A percentile compares a stretch with the other conserved stretches of the same genome.
These are phyloP conservation scores for Penicillium arizonense DNA, from an alignment of 495 filamentous ascomycete species.

Conservation along the genomic window DNA sequence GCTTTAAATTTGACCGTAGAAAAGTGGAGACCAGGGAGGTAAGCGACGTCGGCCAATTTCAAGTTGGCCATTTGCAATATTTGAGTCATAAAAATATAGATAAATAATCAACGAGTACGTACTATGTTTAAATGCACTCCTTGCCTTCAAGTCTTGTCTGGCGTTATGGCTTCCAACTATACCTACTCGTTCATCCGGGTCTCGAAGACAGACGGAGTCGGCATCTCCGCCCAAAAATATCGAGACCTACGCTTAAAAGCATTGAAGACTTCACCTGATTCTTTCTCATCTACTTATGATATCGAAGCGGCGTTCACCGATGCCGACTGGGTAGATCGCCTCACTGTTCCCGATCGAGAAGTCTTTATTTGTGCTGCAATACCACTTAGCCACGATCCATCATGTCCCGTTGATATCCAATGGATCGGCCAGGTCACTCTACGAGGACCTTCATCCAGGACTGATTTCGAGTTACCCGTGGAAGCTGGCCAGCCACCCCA, in stretches of 20 bases:
- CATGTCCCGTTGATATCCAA: constrained; percentile 7
- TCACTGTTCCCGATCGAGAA: constrained; percentile 16
- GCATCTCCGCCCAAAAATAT: constrained; percentile 24
- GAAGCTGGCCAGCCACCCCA: constrained; percentile 18
- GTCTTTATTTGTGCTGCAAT: constrained; percentile 33
- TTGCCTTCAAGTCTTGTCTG: not conserved
- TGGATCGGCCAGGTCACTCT: constrained; percentile 39
- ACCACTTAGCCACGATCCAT: constrained; percentile 1
- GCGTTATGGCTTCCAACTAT: constrained; percentile 4
- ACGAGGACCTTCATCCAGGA: constrained; percentile 21
- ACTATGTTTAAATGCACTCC: not conserved
- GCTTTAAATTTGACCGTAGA: not conserved
- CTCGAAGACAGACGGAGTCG: constrained; percentile 14
- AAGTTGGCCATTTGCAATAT: not conserved
- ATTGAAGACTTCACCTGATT: constrained; percentile 18
- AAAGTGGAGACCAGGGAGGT: not conserved
- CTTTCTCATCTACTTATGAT: constrained; percentile 35
- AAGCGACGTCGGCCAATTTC: constrained; percentile 8
- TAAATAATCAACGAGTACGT: not conserved
- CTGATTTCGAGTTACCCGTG: constrained; percentile 18
- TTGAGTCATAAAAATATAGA: not conserved
- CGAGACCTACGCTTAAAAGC: constrained; percentile 24
- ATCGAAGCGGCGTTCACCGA: constrained; percentile 27
- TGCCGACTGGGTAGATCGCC: constrained; percentile 23
- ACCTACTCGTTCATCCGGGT: constrained; percentile 20